phyloP scores from a whole-genome alignment of 371 early-diverging fungal species.

The Vairimorpha necatrix region DNA sequence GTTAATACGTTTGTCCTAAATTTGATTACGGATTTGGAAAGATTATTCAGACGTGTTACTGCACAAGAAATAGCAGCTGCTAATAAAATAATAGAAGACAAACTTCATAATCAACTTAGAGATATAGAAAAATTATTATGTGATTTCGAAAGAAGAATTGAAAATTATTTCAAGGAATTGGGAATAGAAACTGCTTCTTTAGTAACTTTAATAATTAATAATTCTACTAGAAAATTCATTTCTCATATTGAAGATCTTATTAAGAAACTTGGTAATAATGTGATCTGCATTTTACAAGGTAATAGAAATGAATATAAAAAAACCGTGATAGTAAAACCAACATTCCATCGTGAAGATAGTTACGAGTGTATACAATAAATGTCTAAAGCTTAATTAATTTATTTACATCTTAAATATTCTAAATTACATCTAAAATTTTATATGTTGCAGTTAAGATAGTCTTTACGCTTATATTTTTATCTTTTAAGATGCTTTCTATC shows the following conservation, averaged over 20 bases:
- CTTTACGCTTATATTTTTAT: neutral
- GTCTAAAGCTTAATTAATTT: neutral
- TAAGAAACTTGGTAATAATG: conserved; percentile 1
- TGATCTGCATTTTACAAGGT: neutral
- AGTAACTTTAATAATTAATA: neutral
- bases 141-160: neutral
- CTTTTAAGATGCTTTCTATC: neutral
- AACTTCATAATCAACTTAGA: neutral
- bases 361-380: neutral
- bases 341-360: neutral
- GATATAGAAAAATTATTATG: neutral
- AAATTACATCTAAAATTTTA: neutral
- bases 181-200: neutral
- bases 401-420: too few relatives aligned
- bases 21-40: neutral
- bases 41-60: neutral
- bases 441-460: neutral
- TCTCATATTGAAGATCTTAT: neutral
- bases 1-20: neutral
- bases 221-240: neutral
- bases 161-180: neutral
- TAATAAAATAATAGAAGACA: conserved; percentile 7
- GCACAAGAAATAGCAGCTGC: neutral
- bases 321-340: neutral
- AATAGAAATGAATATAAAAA: too few relatives aligned